A percentile compares a stretch with the other conserved stretches of the same genome.
phyloP scores from a whole-genome alignment of 352 stramenopile genomes.

The Aphanomyces stellatus region DNA sequence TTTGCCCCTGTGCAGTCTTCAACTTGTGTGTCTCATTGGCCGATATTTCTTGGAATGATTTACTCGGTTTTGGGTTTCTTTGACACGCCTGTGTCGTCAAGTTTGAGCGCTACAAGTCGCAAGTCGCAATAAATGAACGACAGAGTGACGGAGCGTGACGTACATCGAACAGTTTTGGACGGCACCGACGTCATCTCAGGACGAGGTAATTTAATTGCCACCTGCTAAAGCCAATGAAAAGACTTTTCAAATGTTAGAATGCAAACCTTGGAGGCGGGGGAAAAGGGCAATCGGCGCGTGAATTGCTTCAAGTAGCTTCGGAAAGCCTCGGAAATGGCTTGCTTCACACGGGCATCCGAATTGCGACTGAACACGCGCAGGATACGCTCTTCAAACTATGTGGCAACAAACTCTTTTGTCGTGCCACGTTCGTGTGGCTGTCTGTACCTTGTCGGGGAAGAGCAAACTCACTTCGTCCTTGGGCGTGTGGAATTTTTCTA shows the following conservation, averaged over 20 bases:
- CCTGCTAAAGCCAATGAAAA: too few species aligned
- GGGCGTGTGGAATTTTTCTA: conserved; percentile 60
- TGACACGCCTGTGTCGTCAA: too few species aligned
- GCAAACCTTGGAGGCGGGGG: conserved; percentile 56
- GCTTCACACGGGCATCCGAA: conserved; percentile 34
- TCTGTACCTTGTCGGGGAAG: conserved; percentile 72
- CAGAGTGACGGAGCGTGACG: too few species aligned
- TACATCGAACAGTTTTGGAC: too few species aligned
- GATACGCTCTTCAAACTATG: conserved; percentile 79
- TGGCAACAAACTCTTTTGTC: background rate
- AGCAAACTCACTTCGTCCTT: conserved; percentile 75
- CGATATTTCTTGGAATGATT: too few species aligned
- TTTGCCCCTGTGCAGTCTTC: too few species aligned
- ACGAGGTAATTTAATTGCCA: too few species aligned
- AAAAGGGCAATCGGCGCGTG: conserved; percentile 42
- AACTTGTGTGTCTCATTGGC: too few species aligned
- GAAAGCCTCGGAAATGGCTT: conserved; percentile 59
- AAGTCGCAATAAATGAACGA: too few species aligned
- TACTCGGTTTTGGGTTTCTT: too few species aligned
- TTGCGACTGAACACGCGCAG: conserved; percentile 71
- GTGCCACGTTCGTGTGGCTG: background rate
- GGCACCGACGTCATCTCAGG: too few species aligned
- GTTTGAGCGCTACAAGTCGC: too few species aligned
- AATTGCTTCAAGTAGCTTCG: conserved; percentile 47
- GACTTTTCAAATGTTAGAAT: background rate